Evolutionary conservation across 2,329 filamentous ascomycete species (phyloP), one percentile per base, ranked within the genome.

Genomic region (Polychaeton citri): DNA sequence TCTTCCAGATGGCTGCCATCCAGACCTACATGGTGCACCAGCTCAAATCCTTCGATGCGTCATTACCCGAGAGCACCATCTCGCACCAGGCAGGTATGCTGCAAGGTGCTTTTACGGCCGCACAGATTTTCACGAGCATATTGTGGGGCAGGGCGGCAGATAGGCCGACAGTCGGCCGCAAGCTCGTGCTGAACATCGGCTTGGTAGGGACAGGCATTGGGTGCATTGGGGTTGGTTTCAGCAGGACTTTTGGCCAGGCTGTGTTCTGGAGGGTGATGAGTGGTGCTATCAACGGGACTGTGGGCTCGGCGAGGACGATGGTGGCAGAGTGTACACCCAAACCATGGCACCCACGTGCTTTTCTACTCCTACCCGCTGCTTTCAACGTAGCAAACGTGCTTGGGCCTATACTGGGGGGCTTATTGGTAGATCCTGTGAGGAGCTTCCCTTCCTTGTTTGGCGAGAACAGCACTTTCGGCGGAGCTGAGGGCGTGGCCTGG

Each of bases 401-500:
- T 15, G 59, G 59, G 5, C 59, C 59, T 6, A 54, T 79, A 32
- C 63, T 80, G 53, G 75, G 76, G 17, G 77, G 77, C 19, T 56
- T 76, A 36, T 59, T 81, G 28, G 74, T 75, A 10, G 72, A 80
- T 43, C 76, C 76, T 0, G 59, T 68, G 6, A 59, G 60, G 21
- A 72, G 62, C 5, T 65, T 77, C 38, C 74, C 76, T 0, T 51
- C 54, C 2, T 42, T 74, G 2, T 79, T 81, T 49, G 74, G 72
- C 1, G 64, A 68, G 3, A 66, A 64, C 13, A 71, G 71, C 6
- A 46, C 67, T 0, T 60, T 78, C 38, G 69, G 69, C 4, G 69
- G 69, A 1, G 52, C 61, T 32, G 51, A 62, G 34, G 73, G 71
- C 0, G 73, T 73, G 9, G 53, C 59, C 40, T 80, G 76, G 75